Base-by-base conservation (phyloP, 495 filamentous ascomycete species). In the Lentithecium fluviatile region DNA sequence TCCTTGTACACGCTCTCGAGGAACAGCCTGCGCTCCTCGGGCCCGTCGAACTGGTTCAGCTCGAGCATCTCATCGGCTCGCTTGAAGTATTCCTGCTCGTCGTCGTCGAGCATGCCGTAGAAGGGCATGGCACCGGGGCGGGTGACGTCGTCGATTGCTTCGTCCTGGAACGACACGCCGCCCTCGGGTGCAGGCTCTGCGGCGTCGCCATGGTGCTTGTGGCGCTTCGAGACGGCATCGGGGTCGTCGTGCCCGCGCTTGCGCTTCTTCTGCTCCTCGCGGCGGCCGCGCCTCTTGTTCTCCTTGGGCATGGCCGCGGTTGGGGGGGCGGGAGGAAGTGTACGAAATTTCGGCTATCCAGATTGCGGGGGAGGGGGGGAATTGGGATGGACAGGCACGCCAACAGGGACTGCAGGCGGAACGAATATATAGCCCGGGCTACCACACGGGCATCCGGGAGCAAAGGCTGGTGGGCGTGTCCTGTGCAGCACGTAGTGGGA, bases 41-140 rank as follows among this genome's bases (percentile, higher is more conserved):
- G 75, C 37, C 85, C 84, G 23, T 77, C 79, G 73, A 97, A 97
- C 68, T 89, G 83, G 74, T 97, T 91, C 57, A 86, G 71, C 73
- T 96, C 92, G 40, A 98, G 84, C 74, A 95, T 78, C 66, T 95
- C 86, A 74, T 91, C 89, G 58, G 91, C 92, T 38, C 82, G 82
- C 63, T 86, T 88, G 74, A 97, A 98, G 77, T 96, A 96, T 71
- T 96, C 91, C 64, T 93, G 88, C 75, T 98, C 95, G 59, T 92
- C 80, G 57, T 90, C 84, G 67, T 88, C 88, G 11, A 98, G 83
- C 77, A 96, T 82, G 66, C 94, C 94, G 69, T 90, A 97, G 77
- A 96, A 98, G 2, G 82, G 80, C 59, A 75, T 79, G 25, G 82
- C 83, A 1, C 21, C 61, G 2, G 67, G 62, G 26, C 49, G 56